phyloP scores from a whole-genome alignment of 257 asterid species.

The Plantago major region DNA sequence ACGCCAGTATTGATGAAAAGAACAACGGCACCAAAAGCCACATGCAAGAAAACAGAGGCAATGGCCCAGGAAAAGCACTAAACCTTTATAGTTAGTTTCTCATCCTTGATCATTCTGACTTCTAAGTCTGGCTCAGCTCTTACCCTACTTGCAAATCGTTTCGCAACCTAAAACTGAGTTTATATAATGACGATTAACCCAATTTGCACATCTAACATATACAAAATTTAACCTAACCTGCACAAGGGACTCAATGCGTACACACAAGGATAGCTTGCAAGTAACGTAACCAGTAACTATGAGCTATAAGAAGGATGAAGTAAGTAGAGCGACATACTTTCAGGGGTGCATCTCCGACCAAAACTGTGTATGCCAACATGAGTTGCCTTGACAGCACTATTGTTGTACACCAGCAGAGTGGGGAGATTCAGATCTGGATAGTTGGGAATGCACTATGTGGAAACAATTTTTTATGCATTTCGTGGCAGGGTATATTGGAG shows the following conservation, averaged over 20 bases:
- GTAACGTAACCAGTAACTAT: background rate
- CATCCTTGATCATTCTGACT: background rate
- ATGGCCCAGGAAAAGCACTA: too few species aligned
- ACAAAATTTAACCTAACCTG: slow-evolving; percentile 1
- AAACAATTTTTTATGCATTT: slow-evolving; percentile 86
- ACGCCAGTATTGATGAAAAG: too few species aligned
- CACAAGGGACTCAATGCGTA: slow-evolving; percentile 1
- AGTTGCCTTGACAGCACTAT: slow-evolving; percentile 82
- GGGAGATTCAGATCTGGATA: slow-evolving; percentile 93
- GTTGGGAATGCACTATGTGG: slow-evolving; percentile 94
- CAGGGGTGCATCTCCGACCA: slow-evolving; percentile 96
- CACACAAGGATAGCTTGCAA: background rate
- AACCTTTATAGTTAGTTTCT: background rate
- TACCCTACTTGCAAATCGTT: background rate
- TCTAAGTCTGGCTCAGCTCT: slow-evolving; percentile 1
- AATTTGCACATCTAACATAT: background rate
- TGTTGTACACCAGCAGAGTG: slow-evolving; percentile 78
- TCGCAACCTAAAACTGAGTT: background rate
- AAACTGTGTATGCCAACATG: slow-evolving; percentile 65
- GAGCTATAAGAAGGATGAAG: background rate
- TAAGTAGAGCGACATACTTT: slow-evolving; percentile 44
- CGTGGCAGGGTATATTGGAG: too few species aligned
- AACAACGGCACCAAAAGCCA: too few species aligned
- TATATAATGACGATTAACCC: background rate
- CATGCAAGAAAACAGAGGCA: too few species aligned